These are phyloP conservation scores for Taxillus chinensis DNA, from an alignment of 164 flowering plant species.

Conservation along the genomic window DNA sequence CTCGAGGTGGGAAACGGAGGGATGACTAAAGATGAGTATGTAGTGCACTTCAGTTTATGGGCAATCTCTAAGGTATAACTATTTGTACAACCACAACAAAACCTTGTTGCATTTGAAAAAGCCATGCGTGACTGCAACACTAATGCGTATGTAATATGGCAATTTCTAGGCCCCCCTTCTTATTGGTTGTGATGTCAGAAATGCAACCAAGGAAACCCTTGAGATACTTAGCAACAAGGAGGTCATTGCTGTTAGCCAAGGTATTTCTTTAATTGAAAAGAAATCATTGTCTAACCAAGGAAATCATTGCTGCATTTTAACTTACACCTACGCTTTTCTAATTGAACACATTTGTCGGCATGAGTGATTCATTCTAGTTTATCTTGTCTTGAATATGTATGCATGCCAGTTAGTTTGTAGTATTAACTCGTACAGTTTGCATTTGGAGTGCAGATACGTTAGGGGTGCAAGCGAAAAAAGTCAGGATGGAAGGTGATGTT, in stretches of 20 bases:
- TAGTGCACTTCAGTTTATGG: slow-evolving; percentile 85
- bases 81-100: too few relatives aligned
- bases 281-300: too few relatives aligned
- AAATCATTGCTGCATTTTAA: too few relatives aligned
- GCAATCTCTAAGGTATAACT: slow-evolving; percentile 64
- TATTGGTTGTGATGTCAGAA: slow-evolving; percentile 77
- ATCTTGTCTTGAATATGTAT: too few relatives aligned
- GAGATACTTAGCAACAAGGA: slow-evolving; percentile 62
- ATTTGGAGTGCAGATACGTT: slow-evolving; percentile 33
- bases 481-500: slow-evolving; percentile 48
- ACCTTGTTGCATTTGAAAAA: too few relatives aligned
- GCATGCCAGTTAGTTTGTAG: too few relatives aligned
- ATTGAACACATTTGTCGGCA: too few relatives aligned
- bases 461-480: slow-evolving; percentile 77
- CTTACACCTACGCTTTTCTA: too few relatives aligned
- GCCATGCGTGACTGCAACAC: too few relatives aligned
- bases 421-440: background rate
- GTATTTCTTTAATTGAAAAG: slow-evolving; percentile 12
- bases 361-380: too few relatives aligned
- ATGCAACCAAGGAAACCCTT: slow-evolving; percentile 48
- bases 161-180: slow-evolving; percentile 75
- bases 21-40: slow-evolving; percentile 71
- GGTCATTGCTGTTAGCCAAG: slow-evolving; percentile 81
- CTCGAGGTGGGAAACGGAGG: slow-evolving; percentile 96
- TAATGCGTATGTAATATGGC: too few relatives aligned